A percentile compares a stretch with the other conserved stretches of the same genome.
Conservation (phyloP, 352 stramenopile species). For the Plasmopara halstedii region DNA sequence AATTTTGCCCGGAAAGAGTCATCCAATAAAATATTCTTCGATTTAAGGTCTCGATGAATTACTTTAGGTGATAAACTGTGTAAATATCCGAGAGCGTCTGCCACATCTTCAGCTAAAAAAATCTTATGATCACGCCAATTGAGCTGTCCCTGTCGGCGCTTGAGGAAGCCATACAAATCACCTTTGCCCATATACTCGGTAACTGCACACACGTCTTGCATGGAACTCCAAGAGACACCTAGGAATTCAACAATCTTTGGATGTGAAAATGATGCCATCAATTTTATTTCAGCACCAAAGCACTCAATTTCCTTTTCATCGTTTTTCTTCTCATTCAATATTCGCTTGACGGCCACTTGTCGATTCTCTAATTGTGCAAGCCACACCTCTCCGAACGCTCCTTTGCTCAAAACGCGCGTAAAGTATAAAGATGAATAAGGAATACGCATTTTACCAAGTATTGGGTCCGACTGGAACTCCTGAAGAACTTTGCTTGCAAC, state of each 20-base stretch:
- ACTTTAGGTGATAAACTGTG: conserved; percentile 66
- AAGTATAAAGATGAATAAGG: conserved; percentile 73
- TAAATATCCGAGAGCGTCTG: conserved; percentile 62
- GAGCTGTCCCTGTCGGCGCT: conserved; percentile 51
- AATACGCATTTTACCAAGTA: conserved; percentile 44
- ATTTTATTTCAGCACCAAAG: conserved; percentile 79
- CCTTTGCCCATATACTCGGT: conserved; percentile 81
- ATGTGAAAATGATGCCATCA: conserved; percentile 77
- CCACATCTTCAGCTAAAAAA: conserved; percentile 64
- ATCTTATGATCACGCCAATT: conserved; percentile 74
- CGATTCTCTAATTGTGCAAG: conserved; percentile 69
- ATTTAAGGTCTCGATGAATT: conserved; percentile 78
- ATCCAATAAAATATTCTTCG: conserved; percentile 71
- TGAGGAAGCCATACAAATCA: conserved; percentile 68
- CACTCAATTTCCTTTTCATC: conserved; percentile 81
- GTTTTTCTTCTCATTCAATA: conserved; percentile 74
- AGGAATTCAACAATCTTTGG: conserved; percentile 81
- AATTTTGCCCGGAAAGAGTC: conserved; percentile 55
- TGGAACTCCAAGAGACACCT: conserved; percentile 64
- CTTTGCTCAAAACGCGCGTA: conserved; percentile 74
- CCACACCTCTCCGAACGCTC: conserved; percentile 85
- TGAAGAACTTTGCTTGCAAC: conserved; percentile 51
- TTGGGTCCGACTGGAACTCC: conserved; percentile 58
- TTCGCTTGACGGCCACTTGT: conserved; percentile 77
- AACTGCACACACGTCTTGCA: conserved; percentile 62